Evolutionary conservation across 805 yeast species (phyloP).

Genomic region (Torulaspora delbrueckii): DNA sequence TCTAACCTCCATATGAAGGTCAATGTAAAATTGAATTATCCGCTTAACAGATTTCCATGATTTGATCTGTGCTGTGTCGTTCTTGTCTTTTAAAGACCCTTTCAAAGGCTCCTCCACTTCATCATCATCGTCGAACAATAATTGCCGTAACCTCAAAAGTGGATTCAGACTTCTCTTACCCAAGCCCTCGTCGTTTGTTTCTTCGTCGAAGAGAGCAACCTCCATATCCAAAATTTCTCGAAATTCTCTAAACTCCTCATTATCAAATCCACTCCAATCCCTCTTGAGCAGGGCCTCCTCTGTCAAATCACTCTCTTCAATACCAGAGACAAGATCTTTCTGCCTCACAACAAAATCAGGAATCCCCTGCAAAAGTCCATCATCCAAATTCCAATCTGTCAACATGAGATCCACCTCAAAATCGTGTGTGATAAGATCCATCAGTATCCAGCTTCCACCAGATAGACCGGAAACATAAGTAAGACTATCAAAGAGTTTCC

Average conservation of each 20-base stretch:
- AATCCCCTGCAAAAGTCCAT: slow-evolving; percentile 51
- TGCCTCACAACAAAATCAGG: slow-evolving; percentile 46
- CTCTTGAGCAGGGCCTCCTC: slow-evolving; percentile 1
- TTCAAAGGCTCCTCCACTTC: neutral
- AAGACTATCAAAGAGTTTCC: slow-evolving; percentile 49
- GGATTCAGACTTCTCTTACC: slow-evolving; percentile 17
- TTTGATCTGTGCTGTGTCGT: slow-evolving; percentile 13
- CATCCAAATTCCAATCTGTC: slow-evolving; percentile 41
- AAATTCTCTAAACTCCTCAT: slow-evolving; percentile 19
- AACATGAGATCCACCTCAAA: slow-evolving; percentile 34
- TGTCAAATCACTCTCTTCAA: slow-evolving; percentile 3
- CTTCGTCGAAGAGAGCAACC: slow-evolving; percentile 9
- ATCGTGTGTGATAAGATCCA: slow-evolving; percentile 42
- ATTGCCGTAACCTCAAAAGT: slow-evolving; percentile 13
- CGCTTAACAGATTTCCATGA: slow-evolving; percentile 32
- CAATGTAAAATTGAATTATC: slow-evolving; percentile 45
- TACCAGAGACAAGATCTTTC: slow-evolving; percentile 23
- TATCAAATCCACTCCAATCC: neutral
- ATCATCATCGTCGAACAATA: slow-evolving; percentile 12
- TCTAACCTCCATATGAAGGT: slow-evolving; percentile 50
- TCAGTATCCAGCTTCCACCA: slow-evolving; percentile 70
- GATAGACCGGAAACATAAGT: slow-evolving; percentile 61
- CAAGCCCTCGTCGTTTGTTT: neutral
- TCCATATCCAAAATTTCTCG: slow-evolving; percentile 19
- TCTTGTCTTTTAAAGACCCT: slow-evolving; percentile 1